Conservation (phyloP, 495 filamentous ascomycete species). For the Lindgomyces ingoldianus region DNA sequence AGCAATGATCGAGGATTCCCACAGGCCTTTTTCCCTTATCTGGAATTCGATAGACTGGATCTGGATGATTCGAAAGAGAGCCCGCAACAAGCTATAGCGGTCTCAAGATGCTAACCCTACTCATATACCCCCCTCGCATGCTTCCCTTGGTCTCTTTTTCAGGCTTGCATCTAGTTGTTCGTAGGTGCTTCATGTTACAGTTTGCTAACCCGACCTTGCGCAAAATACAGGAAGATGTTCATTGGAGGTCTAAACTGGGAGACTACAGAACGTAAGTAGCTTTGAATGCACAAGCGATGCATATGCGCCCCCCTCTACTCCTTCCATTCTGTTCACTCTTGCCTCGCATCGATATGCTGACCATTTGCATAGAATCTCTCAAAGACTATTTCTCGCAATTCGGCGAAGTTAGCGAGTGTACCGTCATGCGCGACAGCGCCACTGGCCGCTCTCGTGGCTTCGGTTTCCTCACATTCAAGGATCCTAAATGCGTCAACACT, state of each 20-base stretch:
- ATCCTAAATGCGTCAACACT: constrained; percentile 95
- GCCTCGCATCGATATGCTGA: too few relatives aligned
- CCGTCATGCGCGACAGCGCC: constrained; percentile 94
- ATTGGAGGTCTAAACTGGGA: constrained; percentile 99
- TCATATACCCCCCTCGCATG: not conserved
- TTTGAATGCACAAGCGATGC: not conserved
- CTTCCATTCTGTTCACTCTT: too few relatives aligned
- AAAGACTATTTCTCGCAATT: constrained; percentile 98
- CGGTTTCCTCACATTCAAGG: constrained; percentile 96
- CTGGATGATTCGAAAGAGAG: not conserved
- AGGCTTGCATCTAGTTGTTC: not conserved
- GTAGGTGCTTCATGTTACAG: not conserved
- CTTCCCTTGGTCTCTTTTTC: not conserved
- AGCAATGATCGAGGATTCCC: too few relatives aligned
- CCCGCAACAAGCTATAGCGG: not conserved
- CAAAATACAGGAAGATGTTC: constrained; percentile 86
- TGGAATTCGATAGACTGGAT: not conserved
- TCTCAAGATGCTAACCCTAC: not conserved
- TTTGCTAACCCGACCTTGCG: not conserved
- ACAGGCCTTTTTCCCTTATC: not conserved
- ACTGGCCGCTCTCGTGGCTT: constrained; percentile 94
- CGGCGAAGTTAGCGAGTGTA: constrained; percentile 95
- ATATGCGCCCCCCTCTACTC: constrained; percentile 17
- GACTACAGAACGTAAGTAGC: constrained; percentile 87
- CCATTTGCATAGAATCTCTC: constrained; percentile 72